Percentiles rank a stretch among this genome's conserved stretches.
phyloP scores from a whole-genome alignment of 805 yeast species.

The Teunomyces gatunensis region DNA sequence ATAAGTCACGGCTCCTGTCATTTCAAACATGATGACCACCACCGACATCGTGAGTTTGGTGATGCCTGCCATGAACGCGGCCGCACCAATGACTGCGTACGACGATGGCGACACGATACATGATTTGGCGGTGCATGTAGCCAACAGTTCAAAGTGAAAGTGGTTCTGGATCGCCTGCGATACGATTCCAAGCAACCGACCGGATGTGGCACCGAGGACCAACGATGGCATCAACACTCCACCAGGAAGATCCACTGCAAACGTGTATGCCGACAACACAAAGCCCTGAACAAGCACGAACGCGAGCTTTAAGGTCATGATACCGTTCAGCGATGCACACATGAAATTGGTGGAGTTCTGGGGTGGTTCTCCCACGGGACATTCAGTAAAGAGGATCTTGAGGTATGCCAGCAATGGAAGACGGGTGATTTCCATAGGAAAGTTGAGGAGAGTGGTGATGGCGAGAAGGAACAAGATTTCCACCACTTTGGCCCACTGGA shows the following conservation, averaged over 20 bases:
- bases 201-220: constrained; percentile 59
- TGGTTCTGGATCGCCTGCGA: constrained; percentile 48
- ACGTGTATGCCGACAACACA: constrained; percentile 62
- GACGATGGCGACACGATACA: constrained; percentile 80
- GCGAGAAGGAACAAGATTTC: constrained; percentile 51
- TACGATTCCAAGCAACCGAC: constrained; percentile 54
- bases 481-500: constrained; percentile 27
- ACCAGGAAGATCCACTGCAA: constrained; percentile 67
- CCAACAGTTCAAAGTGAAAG: constrained; percentile 28
- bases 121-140: constrained; percentile 42
- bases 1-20: constrained; percentile 83
- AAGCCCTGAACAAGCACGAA: constrained; percentile 51
- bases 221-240: constrained; percentile 65
- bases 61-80: constrained; percentile 75
- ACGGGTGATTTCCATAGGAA: constrained; percentile 53
- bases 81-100: constrained; percentile 87
- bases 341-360: constrained; percentile 34
- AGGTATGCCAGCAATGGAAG: constrained; percentile 56
- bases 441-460: constrained; percentile 53
- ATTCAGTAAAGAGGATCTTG: constrained; percentile 67
- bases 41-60: constrained; percentile 78
- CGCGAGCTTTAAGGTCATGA: constrained; percentile 26
- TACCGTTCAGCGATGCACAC: constrained; percentile 25
- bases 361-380: constrained; percentile 29
- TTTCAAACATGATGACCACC: constrained; percentile 90